Evolutionary conservation across 805 yeast genomes (phyloP).

Genomic region (Candida nemodendra): DNA sequence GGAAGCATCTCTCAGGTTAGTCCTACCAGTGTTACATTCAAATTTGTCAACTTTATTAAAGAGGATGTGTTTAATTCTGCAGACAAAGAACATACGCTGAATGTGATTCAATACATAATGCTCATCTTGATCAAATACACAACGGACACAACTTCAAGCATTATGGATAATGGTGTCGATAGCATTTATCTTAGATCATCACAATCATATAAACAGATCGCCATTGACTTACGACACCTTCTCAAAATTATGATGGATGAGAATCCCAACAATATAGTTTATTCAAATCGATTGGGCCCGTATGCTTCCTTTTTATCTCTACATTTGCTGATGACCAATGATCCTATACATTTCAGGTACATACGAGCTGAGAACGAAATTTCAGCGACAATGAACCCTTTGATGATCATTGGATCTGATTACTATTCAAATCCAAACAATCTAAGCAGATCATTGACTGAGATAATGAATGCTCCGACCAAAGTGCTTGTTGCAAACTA

Average conservation of each 20-base stretch:
- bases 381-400: constrained; percentile 18
- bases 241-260: constrained; percentile 5
- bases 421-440: constrained; percentile 24
- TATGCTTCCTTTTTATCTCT: constrained; percentile 18
- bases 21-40: constrained; percentile 8
- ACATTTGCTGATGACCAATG: constrained; percentile 24
- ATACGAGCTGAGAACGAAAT: constrained; percentile 15
- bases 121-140: background rate
- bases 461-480: constrained; percentile 15
- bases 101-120: background rate
- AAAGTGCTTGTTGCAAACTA: constrained; percentile 14
- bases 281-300: constrained; percentile 9
- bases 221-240: constrained; percentile 7
- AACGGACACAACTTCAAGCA: background rate
- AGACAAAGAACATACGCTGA: background rate
- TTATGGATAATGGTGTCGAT: background rate
- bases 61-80: background rate
- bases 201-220: constrained; percentile 4
- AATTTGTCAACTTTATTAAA: constrained; percentile 6
- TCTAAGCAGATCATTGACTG: constrained; percentile 21
- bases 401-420: constrained; percentile 15
- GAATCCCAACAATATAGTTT: constrained; percentile 1
- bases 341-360: constrained; percentile 28
- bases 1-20: constrained; percentile 3
- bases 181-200: background rate